phyloP scores from a whole-genome alignment of 2,329 filamentous ascomycete genomes.

The Pleomassaria siparia region DNA sequence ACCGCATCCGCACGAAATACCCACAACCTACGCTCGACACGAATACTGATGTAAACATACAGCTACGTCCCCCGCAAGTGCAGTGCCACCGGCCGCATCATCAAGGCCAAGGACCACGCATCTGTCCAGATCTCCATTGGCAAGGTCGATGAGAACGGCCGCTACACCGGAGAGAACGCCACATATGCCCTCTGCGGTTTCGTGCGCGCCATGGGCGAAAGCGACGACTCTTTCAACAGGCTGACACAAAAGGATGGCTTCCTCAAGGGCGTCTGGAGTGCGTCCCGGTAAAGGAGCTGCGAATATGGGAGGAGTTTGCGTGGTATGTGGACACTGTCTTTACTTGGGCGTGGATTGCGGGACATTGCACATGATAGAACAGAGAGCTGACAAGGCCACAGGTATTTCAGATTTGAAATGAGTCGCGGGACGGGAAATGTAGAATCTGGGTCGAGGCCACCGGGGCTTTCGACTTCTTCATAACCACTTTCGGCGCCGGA shows the following conservation, averaged over 20 bases:
- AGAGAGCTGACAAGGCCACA: slow-evolving; percentile 18
- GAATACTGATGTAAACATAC: slow-evolving; percentile 11
- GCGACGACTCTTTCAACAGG: slow-evolving; percentile 94
- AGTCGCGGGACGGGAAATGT: slow-evolving; percentile 22
- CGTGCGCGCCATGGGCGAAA: slow-evolving; percentile 96
- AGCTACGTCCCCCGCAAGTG: slow-evolving; percentile 98
- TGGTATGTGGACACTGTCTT: not conserved
- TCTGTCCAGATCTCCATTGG: slow-evolving; percentile 95
- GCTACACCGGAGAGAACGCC: slow-evolving; percentile 94
- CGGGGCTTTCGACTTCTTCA: slow-evolving; percentile 29
- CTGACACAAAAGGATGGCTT: slow-evolving; percentile 94
- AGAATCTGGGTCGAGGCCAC: slow-evolving; percentile 33
- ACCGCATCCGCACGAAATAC: slow-evolving; percentile 1
- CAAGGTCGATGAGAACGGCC: slow-evolving; percentile 99
- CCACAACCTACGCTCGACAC: not conserved
- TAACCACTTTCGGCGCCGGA: slow-evolving; percentile 27
- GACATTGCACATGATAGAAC: not conserved
- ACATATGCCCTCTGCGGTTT: slow-evolving; percentile 97
- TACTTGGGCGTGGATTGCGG: not conserved
- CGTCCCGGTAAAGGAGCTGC: slow-evolving; percentile 53
- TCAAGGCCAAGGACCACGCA: slow-evolving; percentile 99
- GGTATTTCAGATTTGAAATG: slow-evolving; percentile 32
- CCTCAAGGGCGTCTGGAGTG: slow-evolving; percentile 96
- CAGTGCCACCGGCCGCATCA: slow-evolving; percentile 98
- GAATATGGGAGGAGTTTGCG: slow-evolving; percentile 26